Base-by-base conservation (phyloP, 148 eudicot genomes). In the Silene conica region DNA sequence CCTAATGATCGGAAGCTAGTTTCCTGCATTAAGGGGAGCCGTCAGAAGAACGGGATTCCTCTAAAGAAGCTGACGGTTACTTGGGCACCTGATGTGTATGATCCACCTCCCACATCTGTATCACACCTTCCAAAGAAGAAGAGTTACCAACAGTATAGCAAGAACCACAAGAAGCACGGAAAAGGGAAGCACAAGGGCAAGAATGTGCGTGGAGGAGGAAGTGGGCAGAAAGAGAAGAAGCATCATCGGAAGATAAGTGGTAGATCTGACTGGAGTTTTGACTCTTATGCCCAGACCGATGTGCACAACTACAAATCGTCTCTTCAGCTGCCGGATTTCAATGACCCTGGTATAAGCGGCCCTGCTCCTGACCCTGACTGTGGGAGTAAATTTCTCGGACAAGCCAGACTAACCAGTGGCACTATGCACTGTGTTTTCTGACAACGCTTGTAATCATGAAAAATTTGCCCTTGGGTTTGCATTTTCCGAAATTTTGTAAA, bases 41-140 rank as follows among this genome's bases (percentile, higher is more conserved):
- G 96, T 64, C 97, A 89, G 81, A 91, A 88, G 82, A 82, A 70
- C 54, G 97, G 91, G 16, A 63, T 52, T 18, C 83, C 89, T 52
- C 78, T 68, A 3, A 85, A 70, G 83, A 86, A 81, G 79, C 80
- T 85, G 69, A 85, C 80, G 9, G 95, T 94, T 72, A 83, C 89
- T 8, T 94, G 98, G 98, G 95, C 93, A 14, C 93, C 98, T 46
- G 98, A 94, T 59, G 98, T 94, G 63, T 91, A 89, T 54, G 98
- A 94, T 73, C 98, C 98, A 0, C 77, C 78, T 60, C 91, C 98
- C 1, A 76, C 96, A 11, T 72, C 98, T 31, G 74, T 84, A 8
- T 87, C 93, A 63, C 87, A 84, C 60, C 56, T 50, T 14, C 87
- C 85, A 46, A 75, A 83, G 75, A 84, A 77, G 77, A 88, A 80